phyloP scores from a whole-genome alignment of 1,284 basidiomycete species.

The Apiotrichum brassicae region DNA sequence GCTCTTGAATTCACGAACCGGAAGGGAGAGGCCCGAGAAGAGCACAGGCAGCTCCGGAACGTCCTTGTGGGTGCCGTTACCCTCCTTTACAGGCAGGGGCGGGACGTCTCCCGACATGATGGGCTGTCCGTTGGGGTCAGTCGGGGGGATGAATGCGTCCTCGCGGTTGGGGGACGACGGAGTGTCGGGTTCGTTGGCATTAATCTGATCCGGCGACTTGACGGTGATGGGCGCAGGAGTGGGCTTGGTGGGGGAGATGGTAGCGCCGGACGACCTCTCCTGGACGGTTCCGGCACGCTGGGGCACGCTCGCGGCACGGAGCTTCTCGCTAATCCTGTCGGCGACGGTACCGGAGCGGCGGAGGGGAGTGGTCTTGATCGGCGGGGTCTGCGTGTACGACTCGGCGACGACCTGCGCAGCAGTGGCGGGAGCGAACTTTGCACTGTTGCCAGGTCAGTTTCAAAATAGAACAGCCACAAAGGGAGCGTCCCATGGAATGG shows the following conservation, averaged over 20 bases:
- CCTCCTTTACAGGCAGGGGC: slow-evolving; percentile 17
- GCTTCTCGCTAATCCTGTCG: slow-evolving; percentile 45
- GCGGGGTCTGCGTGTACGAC: slow-evolving; percentile 68
- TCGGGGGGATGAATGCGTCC: slow-evolving; percentile 40
- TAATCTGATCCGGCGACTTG: slow-evolving; percentile 5
- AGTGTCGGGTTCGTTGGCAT: neutral
- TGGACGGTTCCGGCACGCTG: slow-evolving; percentile 15
- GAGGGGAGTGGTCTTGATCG: slow-evolving; percentile 36
- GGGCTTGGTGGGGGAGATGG: neutral
- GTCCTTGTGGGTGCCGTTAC: neutral
- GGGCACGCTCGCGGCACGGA: slow-evolving; percentile 31
- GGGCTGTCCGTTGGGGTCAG: slow-evolving; percentile 33
- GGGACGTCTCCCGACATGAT: slow-evolving; percentile 18
- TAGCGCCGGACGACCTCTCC: slow-evolving; percentile 2
- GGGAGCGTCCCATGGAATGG: neutral
- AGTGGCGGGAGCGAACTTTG: slow-evolving; percentile 67
- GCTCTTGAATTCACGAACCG: slow-evolving; percentile 59
- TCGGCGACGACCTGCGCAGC: slow-evolving; percentile 51
- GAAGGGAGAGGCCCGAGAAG: slow-evolving; percentile 64
- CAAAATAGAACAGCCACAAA: no score
- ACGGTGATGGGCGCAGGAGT: slow-evolving; percentile 12
- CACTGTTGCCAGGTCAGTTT: slow-evolving; percentile 49
- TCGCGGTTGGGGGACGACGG: slow-evolving; percentile 32
- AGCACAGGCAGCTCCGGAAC: slow-evolving; percentile 53
- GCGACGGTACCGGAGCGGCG: slow-evolving; percentile 41